A percentile compares a stretch with the other conserved stretches of the same genome.
phyloP scores from a whole-genome alignment of 345 rosid genomes.

The Eucalyptus sp. region DNA sequence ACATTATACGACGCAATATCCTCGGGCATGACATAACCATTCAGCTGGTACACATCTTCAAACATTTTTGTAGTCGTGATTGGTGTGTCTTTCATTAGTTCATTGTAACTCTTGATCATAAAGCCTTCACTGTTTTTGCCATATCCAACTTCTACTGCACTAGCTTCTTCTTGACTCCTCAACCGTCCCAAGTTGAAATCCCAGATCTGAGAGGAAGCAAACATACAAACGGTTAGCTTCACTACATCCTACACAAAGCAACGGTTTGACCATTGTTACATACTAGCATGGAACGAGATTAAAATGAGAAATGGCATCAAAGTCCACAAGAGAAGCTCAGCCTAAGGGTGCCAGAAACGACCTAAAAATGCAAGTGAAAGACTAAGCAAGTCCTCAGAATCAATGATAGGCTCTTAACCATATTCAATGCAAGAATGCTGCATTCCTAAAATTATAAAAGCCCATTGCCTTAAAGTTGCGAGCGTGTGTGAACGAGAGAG shows the following conservation, averaged over 20 bases:
- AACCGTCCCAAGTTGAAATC: constrained; percentile 64
- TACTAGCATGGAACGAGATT: not conserved
- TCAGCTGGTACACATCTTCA: constrained; percentile 34
- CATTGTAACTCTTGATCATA: constrained; percentile 35
- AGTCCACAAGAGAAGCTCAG: not conserved
- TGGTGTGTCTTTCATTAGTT: constrained; percentile 29
- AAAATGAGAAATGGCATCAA: not conserved
- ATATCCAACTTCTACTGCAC: constrained; percentile 22
- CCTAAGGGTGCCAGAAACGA: not conserved
- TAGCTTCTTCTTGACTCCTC: constrained; percentile 37
- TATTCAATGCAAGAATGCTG: not conserved
- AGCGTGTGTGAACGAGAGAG: not conserved
- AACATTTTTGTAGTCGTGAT: constrained; percentile 21
- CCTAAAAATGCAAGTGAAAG: not conserved
- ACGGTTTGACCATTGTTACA: not conserved
- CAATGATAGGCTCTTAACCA: not conserved
- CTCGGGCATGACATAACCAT: constrained; percentile 11
- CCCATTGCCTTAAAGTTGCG: not conserved
- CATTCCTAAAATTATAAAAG: not conserved
- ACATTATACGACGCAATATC: constrained; percentile 22
- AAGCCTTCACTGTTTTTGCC: constrained; percentile 25
- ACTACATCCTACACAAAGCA: not conserved
- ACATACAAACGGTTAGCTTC: not conserved
- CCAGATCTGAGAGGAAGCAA: constrained; percentile 50
- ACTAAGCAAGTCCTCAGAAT: not conserved